Conservation (phyloP, 495 filamentous ascomycete genomes). For the Aspergillus nanangensis region DNA sequence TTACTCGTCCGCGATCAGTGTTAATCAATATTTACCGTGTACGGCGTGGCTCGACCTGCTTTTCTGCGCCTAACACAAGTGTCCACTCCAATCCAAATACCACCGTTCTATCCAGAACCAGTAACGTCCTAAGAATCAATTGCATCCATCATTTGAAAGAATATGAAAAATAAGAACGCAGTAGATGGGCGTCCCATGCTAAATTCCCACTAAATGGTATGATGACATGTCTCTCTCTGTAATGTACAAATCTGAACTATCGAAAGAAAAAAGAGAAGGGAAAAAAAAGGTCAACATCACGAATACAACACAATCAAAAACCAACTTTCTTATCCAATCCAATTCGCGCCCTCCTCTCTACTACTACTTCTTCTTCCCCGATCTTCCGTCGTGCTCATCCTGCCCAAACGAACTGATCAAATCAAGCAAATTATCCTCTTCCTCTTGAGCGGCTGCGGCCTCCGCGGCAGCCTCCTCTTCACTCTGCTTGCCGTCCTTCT, state of each 20-base stretch:
- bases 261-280: neutral
- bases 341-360: neutral
- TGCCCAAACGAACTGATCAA: slow-evolving; percentile 63
- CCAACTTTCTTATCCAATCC: neutral
- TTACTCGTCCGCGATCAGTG: too few relatives aligned
- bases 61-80: too few relatives aligned
- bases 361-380: slow-evolving; percentile 31
- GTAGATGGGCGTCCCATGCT: too few relatives aligned
- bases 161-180: too few relatives aligned
- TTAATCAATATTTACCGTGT: too few relatives aligned
- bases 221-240: too few relatives aligned
- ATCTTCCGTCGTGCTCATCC: slow-evolving; percentile 25
- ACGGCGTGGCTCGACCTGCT: too few relatives aligned
- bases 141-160: too few relatives aligned
- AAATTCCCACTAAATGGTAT: too few relatives aligned
- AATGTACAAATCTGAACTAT: slow-evolving; percentile 6
- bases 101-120: too few relatives aligned
- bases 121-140: too few relatives aligned
- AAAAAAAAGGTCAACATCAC: slow-evolving; percentile 1
- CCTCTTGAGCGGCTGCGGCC: slow-evolving; percentile 33
- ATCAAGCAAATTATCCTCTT: slow-evolving; percentile 61
- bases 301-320: slow-evolving; percentile 1
- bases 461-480: slow-evolving; percentile 23
- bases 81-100: too few relatives aligned
- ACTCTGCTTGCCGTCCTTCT: slow-evolving; percentile 9